Conservation (phyloP, 225 moss, liverwort and hornwort genomes). For the Marchantia polymorpha region DNA sequence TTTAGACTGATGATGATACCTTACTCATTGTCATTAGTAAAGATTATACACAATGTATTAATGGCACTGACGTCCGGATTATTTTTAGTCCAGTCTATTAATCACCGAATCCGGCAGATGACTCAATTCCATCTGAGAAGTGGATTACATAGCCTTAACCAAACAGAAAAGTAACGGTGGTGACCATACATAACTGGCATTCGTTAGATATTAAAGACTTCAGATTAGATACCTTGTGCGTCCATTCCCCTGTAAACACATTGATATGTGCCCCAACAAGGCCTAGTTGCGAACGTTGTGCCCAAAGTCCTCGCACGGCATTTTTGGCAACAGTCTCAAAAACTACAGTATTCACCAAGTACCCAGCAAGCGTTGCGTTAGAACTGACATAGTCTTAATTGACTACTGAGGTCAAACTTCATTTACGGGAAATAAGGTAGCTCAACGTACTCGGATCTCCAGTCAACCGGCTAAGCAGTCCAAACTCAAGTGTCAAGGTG, state of each 20-base stretch:
- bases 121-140: background rate
- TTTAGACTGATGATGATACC: background rate
- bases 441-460: constrained; percentile 66
- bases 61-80: background rate
- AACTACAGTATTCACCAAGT: constrained; percentile 36
- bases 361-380: background rate
- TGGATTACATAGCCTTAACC: background rate
- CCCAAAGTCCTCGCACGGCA: constrained; percentile 89
- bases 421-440: background rate
- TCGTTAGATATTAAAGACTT: background rate
- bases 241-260: constrained; percentile 94
- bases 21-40: background rate
- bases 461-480: constrained; percentile 85
- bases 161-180: background rate
- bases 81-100: background rate
- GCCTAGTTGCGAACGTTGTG: constrained; percentile 76
- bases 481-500: constrained; percentile 91
- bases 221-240: constrained; percentile 64
- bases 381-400: background rate
- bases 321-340: constrained; percentile 80
- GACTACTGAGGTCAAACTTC: background rate
- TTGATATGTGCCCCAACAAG: constrained; percentile 97
- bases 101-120: background rate
- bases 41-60: background rate
- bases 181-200: background rate